Conservation (phyloP, 768 basidiomycete species). For the Phlegmacium glaucopus region DNA sequence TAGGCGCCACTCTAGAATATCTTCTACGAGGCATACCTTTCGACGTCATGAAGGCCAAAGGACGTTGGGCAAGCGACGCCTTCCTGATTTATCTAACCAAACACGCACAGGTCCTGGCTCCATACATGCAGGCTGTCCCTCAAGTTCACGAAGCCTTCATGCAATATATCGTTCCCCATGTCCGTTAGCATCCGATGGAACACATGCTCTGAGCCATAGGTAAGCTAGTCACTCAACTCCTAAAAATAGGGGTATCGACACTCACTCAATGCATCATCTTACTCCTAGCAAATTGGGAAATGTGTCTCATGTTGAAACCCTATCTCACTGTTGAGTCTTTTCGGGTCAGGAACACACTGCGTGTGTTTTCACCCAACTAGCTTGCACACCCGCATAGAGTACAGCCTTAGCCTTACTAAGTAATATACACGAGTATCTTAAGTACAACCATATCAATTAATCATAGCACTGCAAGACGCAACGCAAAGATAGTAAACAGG, state of each 20-base stretch:
- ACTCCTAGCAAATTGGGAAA: too few relatives aligned
- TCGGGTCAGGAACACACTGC: too few relatives aligned
- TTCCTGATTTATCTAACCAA: constrained; percentile 12
- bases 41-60: constrained; percentile 28
- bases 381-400: too few relatives aligned
- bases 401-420: too few relatives aligned
- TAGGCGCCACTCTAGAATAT: constrained; percentile 29
- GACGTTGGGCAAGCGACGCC: constrained; percentile 29
- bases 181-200: too few relatives aligned
- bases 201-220: background rate
- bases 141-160: background rate
- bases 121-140: constrained; percentile 7
- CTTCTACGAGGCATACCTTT: constrained; percentile 29
- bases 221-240: background rate
- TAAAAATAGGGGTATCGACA: background rate
- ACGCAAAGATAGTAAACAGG: too few relatives aligned
- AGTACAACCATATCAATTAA: too few relatives aligned
- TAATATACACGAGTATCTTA: too few relatives aligned
- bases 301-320: too few relatives aligned
- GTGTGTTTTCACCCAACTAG: too few relatives aligned
- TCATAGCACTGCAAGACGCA: too few relatives aligned
- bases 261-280: constrained; percentile 1
- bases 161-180: background rate
- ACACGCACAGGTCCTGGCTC: constrained; percentile 8
- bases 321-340: too few relatives aligned